Evolutionary conservation across 805 yeast species (phyloP).

Genomic region (Yarrowia deformans): DNA sequence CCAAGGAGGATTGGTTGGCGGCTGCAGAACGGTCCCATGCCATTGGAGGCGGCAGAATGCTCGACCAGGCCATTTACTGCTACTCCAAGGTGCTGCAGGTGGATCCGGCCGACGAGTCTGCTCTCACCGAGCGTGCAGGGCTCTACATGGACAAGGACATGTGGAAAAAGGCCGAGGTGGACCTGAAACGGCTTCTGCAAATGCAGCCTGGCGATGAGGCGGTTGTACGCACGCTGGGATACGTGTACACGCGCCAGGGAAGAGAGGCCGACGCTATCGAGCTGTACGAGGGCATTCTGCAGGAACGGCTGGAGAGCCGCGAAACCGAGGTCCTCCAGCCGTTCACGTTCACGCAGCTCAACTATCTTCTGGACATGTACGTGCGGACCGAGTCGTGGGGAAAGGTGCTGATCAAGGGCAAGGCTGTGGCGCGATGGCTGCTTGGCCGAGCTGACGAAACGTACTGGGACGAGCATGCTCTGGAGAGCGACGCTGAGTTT

Average conservation of each 20-base stretch:
- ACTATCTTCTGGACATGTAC: constrained; percentile 81
- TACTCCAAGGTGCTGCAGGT: constrained; percentile 82
- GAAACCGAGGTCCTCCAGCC: constrained; percentile 44
- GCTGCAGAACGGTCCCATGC: constrained; percentile 81
- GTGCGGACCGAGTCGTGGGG: constrained; percentile 70
- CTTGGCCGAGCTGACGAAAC: constrained; percentile 68
- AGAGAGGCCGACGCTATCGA: constrained; percentile 77
- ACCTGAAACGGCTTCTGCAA: constrained; percentile 44
- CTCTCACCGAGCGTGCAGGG: constrained; percentile 76
- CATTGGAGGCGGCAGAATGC: constrained; percentile 58
- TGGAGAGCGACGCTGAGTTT: constrained; percentile 76
- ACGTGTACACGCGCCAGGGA: constrained; percentile 56
- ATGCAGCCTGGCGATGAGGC: constrained; percentile 40
- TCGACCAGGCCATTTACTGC: constrained; percentile 64
- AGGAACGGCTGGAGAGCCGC: constrained; percentile 47
- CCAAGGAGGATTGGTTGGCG: constrained; percentile 84
- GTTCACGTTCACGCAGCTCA: constrained; percentile 89
- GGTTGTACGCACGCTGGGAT: constrained; percentile 41
- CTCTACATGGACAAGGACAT: constrained; percentile 48
- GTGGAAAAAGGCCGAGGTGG: constrained; percentile 45
- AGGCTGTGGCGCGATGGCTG: constrained; percentile 82
- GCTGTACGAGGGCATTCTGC: constrained; percentile 68
- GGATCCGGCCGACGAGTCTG: constrained; percentile 80
- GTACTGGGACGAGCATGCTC: constrained; percentile 67
- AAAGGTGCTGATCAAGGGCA: constrained; percentile 69